Conservation (phyloP, 495 filamentous ascomycete species). For the Neurospora sublineolata region DNA sequence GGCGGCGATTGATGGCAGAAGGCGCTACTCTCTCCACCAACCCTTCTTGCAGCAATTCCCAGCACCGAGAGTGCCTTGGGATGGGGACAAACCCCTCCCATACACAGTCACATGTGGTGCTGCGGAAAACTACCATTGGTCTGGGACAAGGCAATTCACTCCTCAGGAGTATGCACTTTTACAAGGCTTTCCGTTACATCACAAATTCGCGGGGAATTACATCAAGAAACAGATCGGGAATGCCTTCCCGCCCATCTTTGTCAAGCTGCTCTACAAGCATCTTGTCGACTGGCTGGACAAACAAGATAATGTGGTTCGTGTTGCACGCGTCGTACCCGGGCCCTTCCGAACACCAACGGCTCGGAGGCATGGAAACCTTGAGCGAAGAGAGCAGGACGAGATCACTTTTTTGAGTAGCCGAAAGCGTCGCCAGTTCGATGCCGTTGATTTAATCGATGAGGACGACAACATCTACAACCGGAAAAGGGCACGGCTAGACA, state of each 20-base stretch:
- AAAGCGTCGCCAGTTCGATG: neutral
- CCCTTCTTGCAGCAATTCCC: slow-evolving; percentile 11
- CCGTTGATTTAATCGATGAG: neutral
- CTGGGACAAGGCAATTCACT: slow-evolving; percentile 55
- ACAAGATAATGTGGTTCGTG: slow-evolving; percentile 36
- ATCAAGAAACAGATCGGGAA: slow-evolving; percentile 75
- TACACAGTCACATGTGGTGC: slow-evolving; percentile 61
- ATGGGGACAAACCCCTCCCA: slow-evolving; percentile 30
- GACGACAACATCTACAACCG: neutral
- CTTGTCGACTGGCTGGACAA: slow-evolving; percentile 45
- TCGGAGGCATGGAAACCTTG: neutral
- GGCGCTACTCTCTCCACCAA: slow-evolving; percentile 21
- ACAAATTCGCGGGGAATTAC: slow-evolving; percentile 41
- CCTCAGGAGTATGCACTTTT: slow-evolving; percentile 62
- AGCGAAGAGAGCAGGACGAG: neutral
- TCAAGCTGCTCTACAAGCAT: slow-evolving; percentile 46
- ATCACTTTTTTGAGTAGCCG: neutral
- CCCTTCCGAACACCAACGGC: neutral
- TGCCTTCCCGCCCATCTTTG: slow-evolving; percentile 62
- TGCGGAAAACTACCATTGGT: slow-evolving; percentile 58
- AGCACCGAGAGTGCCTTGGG: slow-evolving; percentile 24
- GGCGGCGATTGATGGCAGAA: slow-evolving; percentile 21
- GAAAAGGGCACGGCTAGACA: neutral
- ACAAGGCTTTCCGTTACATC: slow-evolving; percentile 59
- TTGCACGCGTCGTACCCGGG: neutral